Base-by-base conservation (phyloP, 768 basidiomycete genomes). In the Serendipita sp. region DNA sequence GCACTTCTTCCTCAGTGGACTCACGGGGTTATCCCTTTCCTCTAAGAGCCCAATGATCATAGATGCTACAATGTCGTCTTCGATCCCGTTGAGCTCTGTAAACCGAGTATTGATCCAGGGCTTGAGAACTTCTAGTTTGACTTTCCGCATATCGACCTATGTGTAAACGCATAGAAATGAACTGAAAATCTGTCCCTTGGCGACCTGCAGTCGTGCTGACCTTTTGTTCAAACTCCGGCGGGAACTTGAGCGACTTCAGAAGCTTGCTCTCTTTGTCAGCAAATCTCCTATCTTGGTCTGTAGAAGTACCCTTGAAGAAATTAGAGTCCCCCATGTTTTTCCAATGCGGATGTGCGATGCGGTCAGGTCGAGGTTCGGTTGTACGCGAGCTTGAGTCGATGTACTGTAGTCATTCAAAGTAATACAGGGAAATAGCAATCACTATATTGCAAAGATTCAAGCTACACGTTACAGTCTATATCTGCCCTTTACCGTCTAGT, bases 71-170 rank as follows among this genome's bases (percentile, higher is more conserved):
- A 99, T 86, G 72, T 99, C 96, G 73, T 99, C 96, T 70, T 99
- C 96, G 43, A 98, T 84, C 1, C 94, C 91, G 46, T 93, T 83
- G 23, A 96, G 80, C 65, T 93, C 89, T 2, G 87, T 81, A 64
- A 96, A 86, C 74, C 90, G 88, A 79, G 91, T 92, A 13, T 90
- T 88, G 66, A 97, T 85, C 96, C 96, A 99, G 2, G 92, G 91
- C 65, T 89, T 80, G 71, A 99, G 88, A 69, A 98, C 92, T 16
- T 81, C 78, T 66, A 97, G 69, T 73, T 97, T 96, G 66, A 98
- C 92, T 79, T 97, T 94, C 40, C 90, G 83, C 82, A 94, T 87
- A 72, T 97, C 94, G 50, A 96, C 92, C 89, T 89, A 37, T 6
- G 36, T 11, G 27, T 31, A 34, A 33, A 33, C 37, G 55, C 15